Evolutionary conservation across 2,329 filamentous ascomycete species (phyloP).

Genomic region (Aureobasidium uvarum): DNA sequence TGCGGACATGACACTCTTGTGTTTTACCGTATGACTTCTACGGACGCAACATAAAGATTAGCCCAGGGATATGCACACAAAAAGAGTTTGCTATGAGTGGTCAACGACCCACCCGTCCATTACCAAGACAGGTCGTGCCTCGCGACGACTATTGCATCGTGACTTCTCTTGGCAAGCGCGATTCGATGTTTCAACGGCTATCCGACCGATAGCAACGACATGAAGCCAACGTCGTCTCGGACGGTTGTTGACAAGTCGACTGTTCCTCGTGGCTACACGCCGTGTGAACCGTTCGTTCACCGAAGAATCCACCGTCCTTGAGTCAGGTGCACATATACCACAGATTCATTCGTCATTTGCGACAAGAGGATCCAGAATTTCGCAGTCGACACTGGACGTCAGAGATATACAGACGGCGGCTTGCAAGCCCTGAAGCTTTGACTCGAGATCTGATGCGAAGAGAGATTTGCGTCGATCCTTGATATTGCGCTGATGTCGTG

Average conservation of each 20-base stretch:
- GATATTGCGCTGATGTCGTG: conserved; percentile 4
- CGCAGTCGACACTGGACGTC: background rate
- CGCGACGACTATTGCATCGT: conserved; percentile 4
- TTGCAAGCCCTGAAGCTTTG: background rate
- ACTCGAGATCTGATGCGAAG: conserved; percentile 9
- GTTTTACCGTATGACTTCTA: background rate
- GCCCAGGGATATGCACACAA: background rate
- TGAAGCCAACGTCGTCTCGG: background rate
- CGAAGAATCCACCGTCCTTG: background rate
- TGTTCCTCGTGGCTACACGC: conserved; percentile 4
- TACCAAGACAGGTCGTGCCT: background rate
- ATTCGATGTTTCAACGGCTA: background rate
- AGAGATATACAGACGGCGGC: conserved; percentile 10
- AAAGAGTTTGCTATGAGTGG: background rate
- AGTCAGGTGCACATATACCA: background rate
- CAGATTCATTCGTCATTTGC: conserved; percentile 2
- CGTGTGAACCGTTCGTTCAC: background rate
- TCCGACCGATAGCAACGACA: background rate
- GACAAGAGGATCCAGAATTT: conserved; percentile 3
- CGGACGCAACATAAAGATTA: background rate
- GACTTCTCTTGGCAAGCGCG: background rate
- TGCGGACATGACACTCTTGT: background rate
- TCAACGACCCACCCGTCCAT: background rate
- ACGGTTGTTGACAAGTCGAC: conserved; percentile 9
- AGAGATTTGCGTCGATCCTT: conserved; percentile 20